Evolutionary conservation across 1,284 basidiomycete genomes (phyloP).

Genomic region (Meira nashicola): DNA sequence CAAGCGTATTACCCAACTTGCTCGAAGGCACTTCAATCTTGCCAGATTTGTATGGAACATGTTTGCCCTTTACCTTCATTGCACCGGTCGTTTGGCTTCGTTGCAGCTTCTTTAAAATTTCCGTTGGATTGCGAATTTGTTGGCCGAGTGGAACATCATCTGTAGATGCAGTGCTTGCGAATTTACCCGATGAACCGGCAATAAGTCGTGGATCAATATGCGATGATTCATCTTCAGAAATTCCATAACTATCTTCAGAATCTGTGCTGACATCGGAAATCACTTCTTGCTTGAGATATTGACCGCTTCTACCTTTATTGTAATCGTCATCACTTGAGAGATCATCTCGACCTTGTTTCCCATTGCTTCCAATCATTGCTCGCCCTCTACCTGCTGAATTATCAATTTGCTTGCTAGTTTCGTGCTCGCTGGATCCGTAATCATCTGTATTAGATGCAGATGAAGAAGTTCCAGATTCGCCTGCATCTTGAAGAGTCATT

Average conservation of each 20-base stretch:
- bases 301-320: constrained; percentile 11
- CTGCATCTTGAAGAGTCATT: background rate
- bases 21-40: background rate
- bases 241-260: constrained; percentile 34
- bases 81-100: background rate
- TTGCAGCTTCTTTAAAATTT: constrained; percentile 6
- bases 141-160: constrained; percentile 15
- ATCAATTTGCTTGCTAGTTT: constrained; percentile 15
- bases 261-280: constrained; percentile 24
- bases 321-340: constrained; percentile 13
- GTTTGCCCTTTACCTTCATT: background rate
- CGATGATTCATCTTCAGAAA: background rate
- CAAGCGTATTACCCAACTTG: background rate
- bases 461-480: background rate
- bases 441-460: constrained; percentile 26
- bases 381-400: constrained; percentile 19
- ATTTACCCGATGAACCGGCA: background rate
- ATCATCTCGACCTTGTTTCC: constrained; percentile 16
- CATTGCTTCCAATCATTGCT: constrained; percentile 15
- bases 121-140: constrained; percentile 1
- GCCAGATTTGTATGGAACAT: background rate
- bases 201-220: background rate
- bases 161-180: constrained; percentile 3
- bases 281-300: constrained; percentile 21
- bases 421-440: constrained; percentile 42